Evolutionary conservation across 768 basidiomycete species (phyloP).

Genomic region (Auricularia auricula-judae): DNA sequence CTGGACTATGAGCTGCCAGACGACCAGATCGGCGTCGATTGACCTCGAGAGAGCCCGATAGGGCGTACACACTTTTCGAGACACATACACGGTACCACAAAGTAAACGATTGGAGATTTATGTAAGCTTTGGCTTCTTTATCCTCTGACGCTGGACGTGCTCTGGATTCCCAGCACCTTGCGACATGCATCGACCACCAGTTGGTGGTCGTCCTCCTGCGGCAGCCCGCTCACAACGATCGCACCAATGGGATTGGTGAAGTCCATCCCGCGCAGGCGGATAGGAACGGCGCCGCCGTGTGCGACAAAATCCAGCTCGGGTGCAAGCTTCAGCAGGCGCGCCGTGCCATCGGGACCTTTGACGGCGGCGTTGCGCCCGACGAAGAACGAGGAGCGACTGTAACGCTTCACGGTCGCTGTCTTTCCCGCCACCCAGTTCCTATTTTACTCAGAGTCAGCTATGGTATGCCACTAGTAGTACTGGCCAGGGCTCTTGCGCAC

Average conservation of each 20-base stretch:
- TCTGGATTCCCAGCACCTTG: background rate
- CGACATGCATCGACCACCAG: conserved; percentile 18
- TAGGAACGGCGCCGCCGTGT: conserved; percentile 24
- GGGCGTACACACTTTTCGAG: too few relatives aligned
- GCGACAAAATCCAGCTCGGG: conserved; percentile 13
- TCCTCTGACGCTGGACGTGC: background rate
- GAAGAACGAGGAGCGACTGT: background rate
- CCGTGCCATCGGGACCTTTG: background rate
- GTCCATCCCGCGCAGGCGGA: conserved; percentile 23
- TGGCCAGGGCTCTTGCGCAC: background rate
- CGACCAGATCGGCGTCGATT: too few relatives aligned
- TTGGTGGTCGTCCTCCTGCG: conserved; percentile 20
- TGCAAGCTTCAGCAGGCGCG: background rate
- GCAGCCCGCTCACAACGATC: conserved; percentile 25
- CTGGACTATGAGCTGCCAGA: too few relatives aligned
- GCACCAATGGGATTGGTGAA: conserved; percentile 19
- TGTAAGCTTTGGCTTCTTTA: background rate
- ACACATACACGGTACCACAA: too few relatives aligned
- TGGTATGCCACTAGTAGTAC: background rate
- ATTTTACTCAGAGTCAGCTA: background rate
- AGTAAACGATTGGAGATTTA: too few relatives aligned
- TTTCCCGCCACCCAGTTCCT: background rate
- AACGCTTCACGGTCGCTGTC: background rate
- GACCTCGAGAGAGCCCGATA: too few relatives aligned
- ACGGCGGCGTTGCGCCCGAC: background rate